Evolutionary conservation across 441 rosid genomes (phyloP), one percentile per base, ranked within the genome.

Genomic region (Theobroma grandiflorum): DNA sequence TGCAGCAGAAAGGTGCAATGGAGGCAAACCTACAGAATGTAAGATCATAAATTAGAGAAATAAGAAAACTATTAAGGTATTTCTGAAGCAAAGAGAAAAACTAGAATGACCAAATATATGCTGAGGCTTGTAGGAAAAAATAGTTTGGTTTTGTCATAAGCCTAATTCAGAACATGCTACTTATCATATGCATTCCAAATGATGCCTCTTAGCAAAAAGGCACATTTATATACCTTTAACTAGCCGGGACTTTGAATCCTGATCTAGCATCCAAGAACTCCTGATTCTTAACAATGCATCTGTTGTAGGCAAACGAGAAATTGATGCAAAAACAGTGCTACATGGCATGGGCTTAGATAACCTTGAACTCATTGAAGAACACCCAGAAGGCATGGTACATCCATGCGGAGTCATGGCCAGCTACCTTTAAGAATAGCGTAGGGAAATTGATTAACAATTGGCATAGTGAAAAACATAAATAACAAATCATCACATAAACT

Each of bases 371-470:
- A 72, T 68, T 0, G 73, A 79, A 72, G 70, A 81, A 86, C 81
- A 85, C 33, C 91, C 85, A 63, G 84, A 68, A 31, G 89, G 80
- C 67, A 84, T 69, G 82, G 84, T 75, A 78, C 84, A 87, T 61
- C 90, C 92, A 83, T 81, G 89, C 37, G 83, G 74, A 88, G 89
- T 82, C 89, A 84, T 91, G 40, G 70, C 82, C 59, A 80, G 65
- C 80, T 14, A 79, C 86, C 50, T 69, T 65, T 52, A 35, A 64
- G 20, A 65, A 57, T 14, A 64, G 73, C 15, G 16, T 8, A 33
- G 40, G 42, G 9, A 61, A 74, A n/a, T 75, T 42, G 40, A 75
- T 59, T 8, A 61, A 58, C 31, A 15, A 58, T 42, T 3, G 35
- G 63, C 4, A 35, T 3, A 47, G 6, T 15, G 31, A 9, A 37